A percentile compares a stretch with the other conserved stretches of the same genome.
Evolutionary conservation across 495 filamentous ascomycete species (phyloP).

Genomic region (Lasiosphaeris hirsuta): DNA sequence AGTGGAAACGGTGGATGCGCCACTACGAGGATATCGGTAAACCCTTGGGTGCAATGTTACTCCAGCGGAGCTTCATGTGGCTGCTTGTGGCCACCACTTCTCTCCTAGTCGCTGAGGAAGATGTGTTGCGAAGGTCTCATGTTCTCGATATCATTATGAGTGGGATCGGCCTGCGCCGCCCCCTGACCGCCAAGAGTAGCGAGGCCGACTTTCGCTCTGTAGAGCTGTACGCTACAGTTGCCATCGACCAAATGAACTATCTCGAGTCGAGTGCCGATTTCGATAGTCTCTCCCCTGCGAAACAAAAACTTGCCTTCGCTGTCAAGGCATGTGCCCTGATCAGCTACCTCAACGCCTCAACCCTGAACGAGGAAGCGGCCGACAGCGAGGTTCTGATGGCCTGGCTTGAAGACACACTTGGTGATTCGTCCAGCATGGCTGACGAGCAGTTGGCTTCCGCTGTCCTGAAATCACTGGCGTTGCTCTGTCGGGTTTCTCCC

Average conservation of each 20-base stretch:
- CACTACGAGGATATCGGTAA: conserved; percentile 75
- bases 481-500: conserved; percentile 70
- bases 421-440: conserved; percentile 76
- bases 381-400: conserved; percentile 76
- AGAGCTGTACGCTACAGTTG: conserved; percentile 68
- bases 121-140: conserved; percentile 56
- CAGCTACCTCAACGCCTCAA: conserved; percentile 78
- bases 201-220: conserved; percentile 55
- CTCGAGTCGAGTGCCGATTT: conserved; percentile 91
- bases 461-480: conserved; percentile 75
- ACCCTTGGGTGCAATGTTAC: conserved; percentile 86
- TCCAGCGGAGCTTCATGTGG: conserved; percentile 82
- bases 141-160: conserved; percentile 76
- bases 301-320: conserved; percentile 80
- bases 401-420: conserved; percentile 80
- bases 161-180: conserved; percentile 35
- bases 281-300: conserved; percentile 77
- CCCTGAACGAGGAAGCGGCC: conserved; percentile 73
- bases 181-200: conserved; percentile 35
- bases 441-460: conserved; percentile 68
- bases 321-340: conserved; percentile 80
- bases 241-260: conserved; percentile 74
- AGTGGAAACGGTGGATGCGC: conserved; percentile 81
- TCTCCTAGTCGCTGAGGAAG: conserved; percentile 59
- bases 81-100: conserved; percentile 78